Evolutionary conservation across 768 basidiomycete genomes (phyloP).

Genomic region (Tricholoma sp.): DNA sequence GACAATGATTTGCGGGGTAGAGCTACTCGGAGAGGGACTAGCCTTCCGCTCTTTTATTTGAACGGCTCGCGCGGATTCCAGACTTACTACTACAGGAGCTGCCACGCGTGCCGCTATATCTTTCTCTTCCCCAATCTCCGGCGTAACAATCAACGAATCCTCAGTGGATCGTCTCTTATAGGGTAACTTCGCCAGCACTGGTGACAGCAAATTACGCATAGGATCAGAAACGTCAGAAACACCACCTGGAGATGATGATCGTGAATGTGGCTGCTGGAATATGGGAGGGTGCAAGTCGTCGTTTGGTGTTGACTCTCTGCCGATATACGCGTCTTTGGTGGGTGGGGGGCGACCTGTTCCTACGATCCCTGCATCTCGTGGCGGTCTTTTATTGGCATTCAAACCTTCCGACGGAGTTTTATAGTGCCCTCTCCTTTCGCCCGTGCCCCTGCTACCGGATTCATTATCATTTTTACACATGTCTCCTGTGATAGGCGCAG

Average conservation of each 20-base stretch:
- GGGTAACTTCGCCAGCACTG: conserved; percentile 14
- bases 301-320: conserved; percentile 18
- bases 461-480: background rate
- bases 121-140: conserved; percentile 58
- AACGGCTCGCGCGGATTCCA: conserved; percentile 25
- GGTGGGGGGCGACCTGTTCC: conserved; percentile 29
- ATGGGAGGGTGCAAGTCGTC: conserved; percentile 24
- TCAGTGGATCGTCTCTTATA: conserved; percentile 6
- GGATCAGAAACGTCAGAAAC: conserved; percentile 20
- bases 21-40: conserved; percentile 19
- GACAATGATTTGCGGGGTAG: conserved; percentile 21
- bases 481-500: conserved; percentile 36
- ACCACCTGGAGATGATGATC: conserved; percentile 25
- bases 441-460: background rate
- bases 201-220: conserved; percentile 25
- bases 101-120: conserved; percentile 56
- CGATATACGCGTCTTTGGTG: conserved; percentile 6
- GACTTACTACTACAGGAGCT: conserved; percentile 52
- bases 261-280: conserved; percentile 30
- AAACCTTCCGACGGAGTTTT: conserved; percentile 47
- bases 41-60: conserved; percentile 14
- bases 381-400: conserved; percentile 20
- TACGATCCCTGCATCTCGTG: conserved; percentile 44
- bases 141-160: conserved; percentile 42
- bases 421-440: conserved; percentile 25